Conservation (phyloP, 176 grass and related monocot species). For the Chloris gayana region DNA sequence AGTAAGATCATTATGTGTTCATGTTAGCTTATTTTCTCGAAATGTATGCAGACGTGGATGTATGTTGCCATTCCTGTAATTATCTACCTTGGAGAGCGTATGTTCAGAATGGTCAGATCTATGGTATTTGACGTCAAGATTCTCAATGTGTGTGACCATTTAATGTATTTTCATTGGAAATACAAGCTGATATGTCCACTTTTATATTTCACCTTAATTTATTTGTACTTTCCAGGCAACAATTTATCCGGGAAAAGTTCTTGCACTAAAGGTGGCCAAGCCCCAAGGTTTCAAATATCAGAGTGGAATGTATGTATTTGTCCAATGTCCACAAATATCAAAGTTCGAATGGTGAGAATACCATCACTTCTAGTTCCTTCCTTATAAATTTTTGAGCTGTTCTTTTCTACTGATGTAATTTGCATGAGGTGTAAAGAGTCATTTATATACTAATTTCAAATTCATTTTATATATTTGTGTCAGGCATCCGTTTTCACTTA, state of each 20-base stretch:
- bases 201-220: neutral
- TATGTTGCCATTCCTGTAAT: slow-evolving; percentile 61
- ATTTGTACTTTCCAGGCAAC: slow-evolving; percentile 41
- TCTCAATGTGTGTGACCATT: slow-evolving; percentile 42
- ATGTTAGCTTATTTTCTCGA: slow-evolving; percentile 7
- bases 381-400: neutral
- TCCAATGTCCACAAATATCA: slow-evolving; percentile 67
- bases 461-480: slow-evolving; percentile 1
- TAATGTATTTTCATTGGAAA: neutral
- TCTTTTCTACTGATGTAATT: neutral
- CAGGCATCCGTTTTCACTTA: slow-evolving; percentile 82
- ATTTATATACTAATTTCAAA: neutral
- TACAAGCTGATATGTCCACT: neutral
- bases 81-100: slow-evolving; percentile 57
- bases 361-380: neutral
- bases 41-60: slow-evolving; percentile 67
- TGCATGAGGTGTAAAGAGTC: neutral
- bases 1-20: neutral
- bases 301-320: slow-evolving; percentile 76
- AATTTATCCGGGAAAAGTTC: slow-evolving; percentile 60
- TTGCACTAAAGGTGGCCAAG: slow-evolving; percentile 61
- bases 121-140: slow-evolving; percentile 47
- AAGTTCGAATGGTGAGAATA: slow-evolving; percentile 65
- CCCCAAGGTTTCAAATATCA: slow-evolving; percentile 52
- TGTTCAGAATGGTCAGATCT: slow-evolving; percentile 58